phyloP scores from a whole-genome alignment of 345 rosid species.

The Durio zibethinus region DNA sequence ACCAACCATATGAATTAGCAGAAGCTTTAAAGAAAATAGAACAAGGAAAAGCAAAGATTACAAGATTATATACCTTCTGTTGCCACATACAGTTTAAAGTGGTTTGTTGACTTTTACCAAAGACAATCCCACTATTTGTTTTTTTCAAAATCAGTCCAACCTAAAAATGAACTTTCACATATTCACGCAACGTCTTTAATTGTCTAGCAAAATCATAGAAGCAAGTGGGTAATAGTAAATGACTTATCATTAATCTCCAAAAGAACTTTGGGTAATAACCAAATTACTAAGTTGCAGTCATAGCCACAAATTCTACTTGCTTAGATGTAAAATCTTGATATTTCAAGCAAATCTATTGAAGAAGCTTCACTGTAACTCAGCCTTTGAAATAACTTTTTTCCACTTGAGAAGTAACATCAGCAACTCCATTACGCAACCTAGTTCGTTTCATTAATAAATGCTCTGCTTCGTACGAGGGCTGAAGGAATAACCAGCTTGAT shows the following conservation, averaged over 20 bases:
- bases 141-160: conserved; percentile 24
- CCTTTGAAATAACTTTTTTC: conserved; percentile 63
- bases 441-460: conserved; percentile 50
- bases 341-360: conserved; percentile 57
- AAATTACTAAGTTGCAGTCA: neutral
- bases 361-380: conserved; percentile 62
- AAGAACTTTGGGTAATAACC: neutral
- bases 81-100: conserved; percentile 61
- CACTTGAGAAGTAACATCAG: conserved; percentile 24
- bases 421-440: conserved; percentile 31
- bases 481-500: conserved; percentile 56
- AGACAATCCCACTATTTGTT: conserved; percentile 30
- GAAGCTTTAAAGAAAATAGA: neutral
- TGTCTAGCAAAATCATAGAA: conserved; percentile 46
- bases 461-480: conserved; percentile 57
- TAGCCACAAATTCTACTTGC: conserved; percentile 48
- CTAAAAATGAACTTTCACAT: conserved; percentile 38
- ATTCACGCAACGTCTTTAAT: conserved; percentile 43
- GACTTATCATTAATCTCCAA: too few relatives aligned
- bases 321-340: conserved; percentile 72
- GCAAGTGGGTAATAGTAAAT: neutral
- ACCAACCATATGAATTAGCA: conserved; percentile 10
- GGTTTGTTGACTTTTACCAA: conserved; percentile 50
- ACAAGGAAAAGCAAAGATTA: too few relatives aligned
- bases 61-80: conserved; percentile 63